phyloP scores from a whole-genome alignment of 495 filamentous ascomycete genomes.

The Zalerion maritima region DNA sequence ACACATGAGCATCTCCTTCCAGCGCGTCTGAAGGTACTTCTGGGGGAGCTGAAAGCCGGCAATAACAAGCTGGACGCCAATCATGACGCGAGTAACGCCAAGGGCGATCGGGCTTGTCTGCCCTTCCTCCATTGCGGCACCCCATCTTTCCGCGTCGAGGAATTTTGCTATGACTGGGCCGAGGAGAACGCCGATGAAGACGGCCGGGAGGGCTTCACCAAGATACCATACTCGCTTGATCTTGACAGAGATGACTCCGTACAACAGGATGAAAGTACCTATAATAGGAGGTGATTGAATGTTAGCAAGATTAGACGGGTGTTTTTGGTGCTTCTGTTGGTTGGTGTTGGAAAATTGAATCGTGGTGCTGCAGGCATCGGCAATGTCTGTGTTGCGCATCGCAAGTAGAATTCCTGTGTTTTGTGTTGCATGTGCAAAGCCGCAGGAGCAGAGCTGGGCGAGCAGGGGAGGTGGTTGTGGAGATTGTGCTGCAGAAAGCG shows the following conservation, averaged over 20 bases:
- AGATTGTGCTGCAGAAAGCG: too few relatives aligned
- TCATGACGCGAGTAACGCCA: slow-evolving; percentile 35
- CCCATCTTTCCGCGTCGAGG: slow-evolving; percentile 31
- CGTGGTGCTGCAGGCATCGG: too few relatives aligned
- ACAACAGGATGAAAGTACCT: slow-evolving; percentile 24
- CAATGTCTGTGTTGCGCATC: too few relatives aligned
- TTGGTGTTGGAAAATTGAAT: not conserved
- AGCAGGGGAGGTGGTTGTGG: too few relatives aligned
- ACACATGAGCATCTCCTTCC: slow-evolving; percentile 56
- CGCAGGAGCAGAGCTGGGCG: too few relatives aligned
- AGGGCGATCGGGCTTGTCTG: slow-evolving; percentile 31
- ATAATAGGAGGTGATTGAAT: slow-evolving; percentile 2
- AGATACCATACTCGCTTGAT: slow-evolving; percentile 41
- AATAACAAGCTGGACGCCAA: slow-evolving; percentile 50
- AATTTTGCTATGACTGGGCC: slow-evolving; percentile 35
- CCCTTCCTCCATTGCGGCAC: slow-evolving; percentile 17
- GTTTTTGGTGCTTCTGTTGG: slow-evolving; percentile 17
- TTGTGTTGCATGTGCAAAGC: too few relatives aligned
- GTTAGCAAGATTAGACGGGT: slow-evolving; percentile 7
- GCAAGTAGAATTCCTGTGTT: too few relatives aligned
- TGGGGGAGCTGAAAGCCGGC: slow-evolving; percentile 77
- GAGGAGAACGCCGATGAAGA: slow-evolving; percentile 31
- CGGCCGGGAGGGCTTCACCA: slow-evolving; percentile 41
- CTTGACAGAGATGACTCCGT: slow-evolving; percentile 37
- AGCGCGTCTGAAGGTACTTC: slow-evolving; percentile 60